These are phyloP conservation scores for Phytophthora pini DNA, from an alignment of 352 stramenopile genomes.

Conservation along the genomic window DNA sequence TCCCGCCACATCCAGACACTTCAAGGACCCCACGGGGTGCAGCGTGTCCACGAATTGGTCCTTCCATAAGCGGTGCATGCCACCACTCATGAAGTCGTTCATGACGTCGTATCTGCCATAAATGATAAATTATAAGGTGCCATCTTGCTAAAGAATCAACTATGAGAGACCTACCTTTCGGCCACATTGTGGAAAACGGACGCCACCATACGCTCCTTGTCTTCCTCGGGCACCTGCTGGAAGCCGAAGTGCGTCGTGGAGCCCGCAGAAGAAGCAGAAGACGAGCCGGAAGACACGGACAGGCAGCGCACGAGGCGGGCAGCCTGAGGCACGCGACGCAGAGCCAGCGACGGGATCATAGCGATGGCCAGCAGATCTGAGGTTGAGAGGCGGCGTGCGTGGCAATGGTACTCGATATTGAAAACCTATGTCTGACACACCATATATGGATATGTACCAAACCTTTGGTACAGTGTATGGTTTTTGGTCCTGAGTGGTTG, in stretches of 20 bases:
- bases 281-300: conserved; percentile 11
- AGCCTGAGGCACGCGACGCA: conserved; percentile 21
- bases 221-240: conserved; percentile 88
- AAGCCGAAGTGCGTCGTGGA: conserved; percentile 90
- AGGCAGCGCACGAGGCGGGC: conserved; percentile 23
- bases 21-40: conserved; percentile 74
- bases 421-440: not conserved
- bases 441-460: not conserved
- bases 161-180: conserved; percentile 78
- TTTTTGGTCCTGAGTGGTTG: too few relatives aligned
- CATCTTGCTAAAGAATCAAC: not conserved
- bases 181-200: conserved; percentile 98
- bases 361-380: conserved; percentile 16
- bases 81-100: conserved; percentile 99
- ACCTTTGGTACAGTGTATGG: not conserved
- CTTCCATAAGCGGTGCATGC: conserved; percentile 97
- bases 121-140: conserved; percentile 8
- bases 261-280: not conserved
- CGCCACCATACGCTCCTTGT: conserved; percentile 96
- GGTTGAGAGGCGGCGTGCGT: conserved; percentile 3
- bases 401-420: conserved; percentile 1
- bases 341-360: conserved; percentile 24
- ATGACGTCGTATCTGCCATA: conserved; percentile 95
- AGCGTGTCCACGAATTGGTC: conserved; percentile 94
- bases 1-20: conserved; percentile 97